Evolutionary conservation across 345 rosid species (phyloP).

Genomic region (Eucalyptus regnans): DNA sequence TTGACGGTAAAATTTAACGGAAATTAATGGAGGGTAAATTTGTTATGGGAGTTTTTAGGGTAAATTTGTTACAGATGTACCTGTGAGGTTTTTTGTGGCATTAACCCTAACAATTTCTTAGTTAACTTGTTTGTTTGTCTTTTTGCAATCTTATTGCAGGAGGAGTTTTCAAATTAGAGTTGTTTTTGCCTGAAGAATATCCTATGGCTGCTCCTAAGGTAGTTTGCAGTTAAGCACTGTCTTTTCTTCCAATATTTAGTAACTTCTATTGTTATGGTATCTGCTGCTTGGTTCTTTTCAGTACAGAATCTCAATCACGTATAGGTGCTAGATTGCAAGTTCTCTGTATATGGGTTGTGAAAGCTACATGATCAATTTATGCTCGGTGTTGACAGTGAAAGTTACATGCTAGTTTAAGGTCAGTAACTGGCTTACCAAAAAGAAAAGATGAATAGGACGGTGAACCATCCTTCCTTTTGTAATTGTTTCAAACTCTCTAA

Average conservation of each 20-base stretch:
- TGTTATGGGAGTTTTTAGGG: too few relatives aligned
- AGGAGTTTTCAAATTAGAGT: conserved; percentile 97
- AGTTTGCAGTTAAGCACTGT: not conserved
- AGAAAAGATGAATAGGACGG: not conserved
- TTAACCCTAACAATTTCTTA: not conserved
- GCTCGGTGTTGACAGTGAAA: not conserved
- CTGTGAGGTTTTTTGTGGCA: too few relatives aligned
- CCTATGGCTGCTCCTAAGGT: conserved; percentile 99
- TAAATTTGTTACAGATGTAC: too few relatives aligned
- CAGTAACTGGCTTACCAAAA: not conserved
- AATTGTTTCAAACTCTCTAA: not conserved
- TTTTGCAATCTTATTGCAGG: conserved; percentile 24
- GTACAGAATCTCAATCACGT: not conserved
- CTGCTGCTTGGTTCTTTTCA: not conserved
- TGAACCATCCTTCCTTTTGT: not conserved
- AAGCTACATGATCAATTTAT: not conserved
- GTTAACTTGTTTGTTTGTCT: not conserved
- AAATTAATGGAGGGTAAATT: too few relatives aligned
- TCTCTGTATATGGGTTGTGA: not conserved
- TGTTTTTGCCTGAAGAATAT: conserved; percentile 98
- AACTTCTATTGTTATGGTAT: not conserved
- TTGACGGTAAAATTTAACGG: too few relatives aligned
- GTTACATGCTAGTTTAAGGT: not conserved
- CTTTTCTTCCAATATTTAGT: not conserved
- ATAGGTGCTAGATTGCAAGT: not conserved